Evolutionary conservation across 2,329 filamentous ascomycete species (phyloP).

Genomic region (Cercospora sp.): DNA sequence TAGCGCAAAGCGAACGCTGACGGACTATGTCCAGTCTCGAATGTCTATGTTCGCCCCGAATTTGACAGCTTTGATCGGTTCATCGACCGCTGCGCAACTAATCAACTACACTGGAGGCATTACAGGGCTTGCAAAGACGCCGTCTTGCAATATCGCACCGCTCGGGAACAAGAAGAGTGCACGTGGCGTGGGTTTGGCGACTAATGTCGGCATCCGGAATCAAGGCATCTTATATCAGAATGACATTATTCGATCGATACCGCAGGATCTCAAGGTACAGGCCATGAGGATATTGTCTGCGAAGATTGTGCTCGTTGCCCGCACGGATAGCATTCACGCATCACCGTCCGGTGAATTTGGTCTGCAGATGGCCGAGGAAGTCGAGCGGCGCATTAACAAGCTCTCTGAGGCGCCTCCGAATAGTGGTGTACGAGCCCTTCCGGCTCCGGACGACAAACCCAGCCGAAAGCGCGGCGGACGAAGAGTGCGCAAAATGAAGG

Average conservation of each 20-base stretch:
- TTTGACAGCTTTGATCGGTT: constrained; percentile 84
- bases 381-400: constrained; percentile 84
- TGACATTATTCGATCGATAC: constrained; percentile 81
- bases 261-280: constrained; percentile 84
- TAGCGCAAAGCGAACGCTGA: constrained; percentile 80
- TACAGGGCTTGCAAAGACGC: constrained; percentile 84
- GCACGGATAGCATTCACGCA: constrained; percentile 82
- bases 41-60: constrained; percentile 98
- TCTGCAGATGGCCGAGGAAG: constrained; percentile 77
- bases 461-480: constrained; percentile 88
- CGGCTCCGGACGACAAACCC: constrained; percentile 93
- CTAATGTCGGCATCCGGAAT: constrained; percentile 85
- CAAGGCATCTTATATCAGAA: constrained; percentile 94
- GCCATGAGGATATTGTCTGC: constrained; percentile 92
- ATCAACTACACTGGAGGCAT: constrained; percentile 91
- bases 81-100: constrained; percentile 91
- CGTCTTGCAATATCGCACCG: constrained; percentile 87
- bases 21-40: constrained; percentile 91
- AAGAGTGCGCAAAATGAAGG: constrained; percentile 89
- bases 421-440: constrained; percentile 81
- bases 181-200: constrained; percentile 74
- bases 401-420: constrained; percentile 88
- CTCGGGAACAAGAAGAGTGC: constrained; percentile 87
- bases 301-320: constrained; percentile 90
- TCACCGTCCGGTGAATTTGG: constrained; percentile 80